Evolutionary conservation across 1,284 basidiomycete genomes (phyloP).

Genomic region (Trichosporon sp.): DNA sequence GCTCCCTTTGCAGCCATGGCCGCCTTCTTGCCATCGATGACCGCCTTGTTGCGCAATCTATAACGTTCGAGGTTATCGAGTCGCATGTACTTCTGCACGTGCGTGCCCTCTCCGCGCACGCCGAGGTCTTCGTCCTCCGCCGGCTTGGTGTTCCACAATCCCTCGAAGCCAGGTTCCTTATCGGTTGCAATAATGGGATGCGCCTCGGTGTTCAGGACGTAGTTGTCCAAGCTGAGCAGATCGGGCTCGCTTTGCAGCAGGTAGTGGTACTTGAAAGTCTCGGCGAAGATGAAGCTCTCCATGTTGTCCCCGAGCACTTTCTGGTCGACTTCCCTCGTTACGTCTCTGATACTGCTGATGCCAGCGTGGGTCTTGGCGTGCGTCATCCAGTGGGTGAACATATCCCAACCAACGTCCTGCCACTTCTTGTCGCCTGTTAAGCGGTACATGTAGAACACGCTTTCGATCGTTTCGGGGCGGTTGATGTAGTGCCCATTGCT

Average conservation of each 20-base stretch:
- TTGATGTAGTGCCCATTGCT: slow-evolving; percentile 41
- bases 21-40: background rate
- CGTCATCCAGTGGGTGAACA: slow-evolving; percentile 56
- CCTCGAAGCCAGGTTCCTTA: slow-evolving; percentile 32
- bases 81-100: slow-evolving; percentile 42
- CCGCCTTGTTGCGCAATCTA: background rate
- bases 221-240: slow-evolving; percentile 55
- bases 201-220: slow-evolving; percentile 53
- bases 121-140: slow-evolving; percentile 28
- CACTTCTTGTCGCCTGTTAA: slow-evolving; percentile 54
- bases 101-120: slow-evolving; percentile 38
- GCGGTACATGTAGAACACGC: slow-evolving; percentile 53
- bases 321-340: slow-evolving; percentile 38
- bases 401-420: slow-evolving; percentile 57
- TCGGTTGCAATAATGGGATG: slow-evolving; percentile 43
- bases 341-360: slow-evolving; percentile 49
- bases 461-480: slow-evolving; percentile 56
- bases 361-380: slow-evolving; percentile 43
- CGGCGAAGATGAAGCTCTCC: slow-evolving; percentile 56
- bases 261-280: slow-evolving; percentile 54
- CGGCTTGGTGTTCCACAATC: slow-evolving; percentile 31
- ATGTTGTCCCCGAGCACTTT: slow-evolving; percentile 43
- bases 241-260: slow-evolving; percentile 53
- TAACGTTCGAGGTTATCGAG: slow-evolving; percentile 18
- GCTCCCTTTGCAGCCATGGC: slow-evolving; percentile 16